Conservation (phyloP, 1,284 basidiomycete genomes). For the Ganoderma boninense region DNA sequence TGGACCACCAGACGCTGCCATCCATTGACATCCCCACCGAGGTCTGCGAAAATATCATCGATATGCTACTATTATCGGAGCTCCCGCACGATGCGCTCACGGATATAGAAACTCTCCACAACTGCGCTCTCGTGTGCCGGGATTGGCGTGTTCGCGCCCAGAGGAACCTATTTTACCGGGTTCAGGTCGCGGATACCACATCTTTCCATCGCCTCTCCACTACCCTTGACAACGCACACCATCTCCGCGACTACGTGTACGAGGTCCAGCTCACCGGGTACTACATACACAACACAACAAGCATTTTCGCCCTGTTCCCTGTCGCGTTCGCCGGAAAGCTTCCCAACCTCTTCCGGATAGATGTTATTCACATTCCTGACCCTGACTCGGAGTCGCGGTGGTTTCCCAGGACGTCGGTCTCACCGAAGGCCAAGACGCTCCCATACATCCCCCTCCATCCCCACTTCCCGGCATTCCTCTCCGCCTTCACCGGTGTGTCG, state of each 20-base stretch:
- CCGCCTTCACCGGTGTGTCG: not conserved
- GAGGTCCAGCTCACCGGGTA: not conserved
- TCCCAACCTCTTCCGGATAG: not conserved
- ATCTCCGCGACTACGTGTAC: not conserved
- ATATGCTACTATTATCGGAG: not conserved
- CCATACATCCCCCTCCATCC: not conserved
- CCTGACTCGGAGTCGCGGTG: not conserved
- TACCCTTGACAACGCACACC: not conserved
- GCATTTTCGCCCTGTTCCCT: not conserved
- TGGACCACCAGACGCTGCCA: not conserved
- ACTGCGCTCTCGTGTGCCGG: not conserved
- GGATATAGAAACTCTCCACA: not conserved
- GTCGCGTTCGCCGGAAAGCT: not conserved
- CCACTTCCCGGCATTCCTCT: not conserved
- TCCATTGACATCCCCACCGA: not conserved
- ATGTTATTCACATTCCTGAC: not conserved
- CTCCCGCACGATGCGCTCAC: not conserved
- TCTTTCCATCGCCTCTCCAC: not conserved
- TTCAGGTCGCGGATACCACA: not conserved
- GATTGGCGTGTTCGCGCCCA: slow-evolving; percentile 1
- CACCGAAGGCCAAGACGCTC: not conserved
- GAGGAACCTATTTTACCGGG: not conserved
- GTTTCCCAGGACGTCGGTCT: not conserved
- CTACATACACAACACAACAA: not conserved
- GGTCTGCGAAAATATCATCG: slow-evolving; percentile 3